phyloP scores from a whole-genome alignment of 805 yeast genomes.

The Dipodascopsis uninucleata region DNA sequence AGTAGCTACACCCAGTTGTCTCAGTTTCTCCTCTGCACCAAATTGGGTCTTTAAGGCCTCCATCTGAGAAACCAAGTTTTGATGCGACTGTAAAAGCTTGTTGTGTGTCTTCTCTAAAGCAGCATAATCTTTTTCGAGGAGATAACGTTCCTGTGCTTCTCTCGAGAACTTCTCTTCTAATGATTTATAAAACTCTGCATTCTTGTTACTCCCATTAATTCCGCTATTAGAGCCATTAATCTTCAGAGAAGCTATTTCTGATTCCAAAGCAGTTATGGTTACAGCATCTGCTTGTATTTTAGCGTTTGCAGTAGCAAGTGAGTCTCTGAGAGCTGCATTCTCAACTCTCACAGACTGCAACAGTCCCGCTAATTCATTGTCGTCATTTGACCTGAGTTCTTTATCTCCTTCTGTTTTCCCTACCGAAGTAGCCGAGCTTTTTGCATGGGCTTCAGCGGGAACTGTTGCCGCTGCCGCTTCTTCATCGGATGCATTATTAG shows the following conservation, averaged over 20 bases:
- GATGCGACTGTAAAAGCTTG: constrained; percentile 16
- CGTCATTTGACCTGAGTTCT: not conserved
- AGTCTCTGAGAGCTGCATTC: constrained; percentile 21
- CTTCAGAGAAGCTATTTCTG: not conserved
- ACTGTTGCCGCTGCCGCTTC: constrained; percentile 12
- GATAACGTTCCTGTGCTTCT: constrained; percentile 26
- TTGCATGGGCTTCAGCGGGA: no score
- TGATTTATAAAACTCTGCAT: constrained; percentile 11
- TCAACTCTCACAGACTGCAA: constrained; percentile 4
- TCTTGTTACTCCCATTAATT: not conserved
- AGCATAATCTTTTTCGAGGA: constrained; percentile 23
- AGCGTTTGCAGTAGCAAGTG: constrained; percentile 22
- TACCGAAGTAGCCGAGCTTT: not conserved
- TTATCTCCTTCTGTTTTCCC: not conserved
- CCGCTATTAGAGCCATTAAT: not conserved
- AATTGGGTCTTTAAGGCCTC: constrained; percentile 15
- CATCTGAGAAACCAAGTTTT: constrained; percentile 11
- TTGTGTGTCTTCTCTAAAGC: constrained; percentile 22
- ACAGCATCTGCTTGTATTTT: constrained; percentile 19
- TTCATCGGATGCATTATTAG: constrained; percentile 36
- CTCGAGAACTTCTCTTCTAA: constrained; percentile 25
- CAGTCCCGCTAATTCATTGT: not conserved
- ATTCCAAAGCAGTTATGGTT: constrained; percentile 9
- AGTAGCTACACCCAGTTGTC: no score
- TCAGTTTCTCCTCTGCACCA: constrained; percentile 21